phyloP scores from a whole-genome alignment of 192 early-diverging fungal genomes.

The Coemansia sp. region DNA sequence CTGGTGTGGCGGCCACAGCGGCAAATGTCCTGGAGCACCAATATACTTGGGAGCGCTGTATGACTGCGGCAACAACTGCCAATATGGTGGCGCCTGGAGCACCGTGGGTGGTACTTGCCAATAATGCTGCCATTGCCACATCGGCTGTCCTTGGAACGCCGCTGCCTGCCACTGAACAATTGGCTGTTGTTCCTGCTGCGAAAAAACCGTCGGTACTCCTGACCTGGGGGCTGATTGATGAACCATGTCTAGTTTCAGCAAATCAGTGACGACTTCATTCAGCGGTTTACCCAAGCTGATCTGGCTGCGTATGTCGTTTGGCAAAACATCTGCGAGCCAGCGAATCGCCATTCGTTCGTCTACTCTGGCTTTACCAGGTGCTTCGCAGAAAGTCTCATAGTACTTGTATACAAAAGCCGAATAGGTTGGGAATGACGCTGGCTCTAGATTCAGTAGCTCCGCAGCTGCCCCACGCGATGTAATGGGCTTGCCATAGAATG shows the following conservation, averaged over 20 bases:
- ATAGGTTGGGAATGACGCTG: background rate
- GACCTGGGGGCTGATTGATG: background rate
- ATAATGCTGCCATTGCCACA: background rate
- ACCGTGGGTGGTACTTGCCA: background rate
- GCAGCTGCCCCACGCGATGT: background rate
- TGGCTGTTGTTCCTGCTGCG: background rate
- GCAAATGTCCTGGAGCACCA: background rate
- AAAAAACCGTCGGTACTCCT: background rate
- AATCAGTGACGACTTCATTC: background rate
- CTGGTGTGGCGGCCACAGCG: background rate
- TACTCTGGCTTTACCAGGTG: background rate
- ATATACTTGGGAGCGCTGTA: too few relatives aligned
- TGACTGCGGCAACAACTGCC: background rate
- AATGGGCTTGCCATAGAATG: background rate
- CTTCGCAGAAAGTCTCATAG: constrained; percentile 3
- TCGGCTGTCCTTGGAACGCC: background rate
- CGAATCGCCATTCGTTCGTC: constrained; percentile 1
- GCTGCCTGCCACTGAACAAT: background rate
- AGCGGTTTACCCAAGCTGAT: background rate
- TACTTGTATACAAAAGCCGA: background rate
- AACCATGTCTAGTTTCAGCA: background rate
- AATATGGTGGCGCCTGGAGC: background rate
- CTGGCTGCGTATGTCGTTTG: background rate
- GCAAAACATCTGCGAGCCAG: background rate
- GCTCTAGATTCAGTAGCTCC: background rate